Evolutionary conservation across 2,329 filamentous ascomycete species (phyloP).

Genomic region (Botrytis pseudocinerea): DNA sequence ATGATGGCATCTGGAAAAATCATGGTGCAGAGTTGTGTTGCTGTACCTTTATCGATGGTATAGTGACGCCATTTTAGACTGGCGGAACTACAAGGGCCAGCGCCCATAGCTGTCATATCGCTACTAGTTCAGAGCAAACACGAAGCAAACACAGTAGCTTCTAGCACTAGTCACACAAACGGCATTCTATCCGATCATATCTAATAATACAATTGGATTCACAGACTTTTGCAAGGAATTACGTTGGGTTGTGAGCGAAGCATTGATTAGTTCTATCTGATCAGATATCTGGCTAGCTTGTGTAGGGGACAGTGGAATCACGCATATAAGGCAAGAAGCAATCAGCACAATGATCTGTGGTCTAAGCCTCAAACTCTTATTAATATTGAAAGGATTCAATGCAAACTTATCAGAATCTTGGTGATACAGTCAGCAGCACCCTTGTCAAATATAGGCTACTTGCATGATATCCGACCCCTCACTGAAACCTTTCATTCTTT

Average conservation of each 20-base stretch:
- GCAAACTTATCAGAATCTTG: not conserved
- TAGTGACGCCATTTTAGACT: not conserved
- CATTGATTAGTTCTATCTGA: not conserved
- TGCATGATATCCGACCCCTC: not conserved
- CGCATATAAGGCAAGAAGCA: not conserved
- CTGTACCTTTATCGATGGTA: not conserved
- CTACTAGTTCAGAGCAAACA: not conserved
- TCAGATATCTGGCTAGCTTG: not conserved
- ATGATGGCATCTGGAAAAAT: not conserved
- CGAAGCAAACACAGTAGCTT: not conserved
- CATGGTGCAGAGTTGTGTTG: not conserved
- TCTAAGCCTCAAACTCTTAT: not conserved
- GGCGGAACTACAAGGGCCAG: not conserved
- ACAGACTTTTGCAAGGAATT: not conserved
- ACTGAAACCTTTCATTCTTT: not conserved
- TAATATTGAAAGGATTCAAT: not conserved
- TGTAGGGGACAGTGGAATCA: not conserved
- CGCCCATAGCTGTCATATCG: not conserved
- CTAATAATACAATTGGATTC: fast-evolving
- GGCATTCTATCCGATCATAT: not conserved
- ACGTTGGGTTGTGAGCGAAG: not conserved
- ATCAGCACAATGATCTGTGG: not conserved
- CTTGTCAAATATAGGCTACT: not conserved
- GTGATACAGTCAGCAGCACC: not conserved
- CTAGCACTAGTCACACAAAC: not conserved